These are phyloP conservation scores for Fusarium equiseti DNA, from an alignment of 2,329 filamentous ascomycete genomes.

Conservation along the genomic window DNA sequence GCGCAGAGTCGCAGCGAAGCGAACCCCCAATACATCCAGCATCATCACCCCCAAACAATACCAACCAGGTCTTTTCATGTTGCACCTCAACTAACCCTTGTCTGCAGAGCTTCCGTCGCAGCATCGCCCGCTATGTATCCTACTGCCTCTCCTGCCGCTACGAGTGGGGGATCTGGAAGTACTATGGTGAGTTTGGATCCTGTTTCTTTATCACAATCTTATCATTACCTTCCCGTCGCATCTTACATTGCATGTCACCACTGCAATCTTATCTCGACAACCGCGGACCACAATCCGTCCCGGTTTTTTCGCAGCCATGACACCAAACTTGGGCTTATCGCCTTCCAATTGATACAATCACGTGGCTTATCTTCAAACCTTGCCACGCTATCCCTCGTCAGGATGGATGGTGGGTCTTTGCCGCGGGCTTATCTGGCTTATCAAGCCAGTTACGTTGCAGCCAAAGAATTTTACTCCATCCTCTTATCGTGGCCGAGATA, in stretches of 20 bases:
- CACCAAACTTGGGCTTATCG: constrained; percentile 38
- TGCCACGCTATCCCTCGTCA: constrained; percentile 37
- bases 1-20: neutral
- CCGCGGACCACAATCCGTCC: constrained; percentile 12
- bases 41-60: neutral
- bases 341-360: constrained; percentile 44
- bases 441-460: constrained; percentile 50
- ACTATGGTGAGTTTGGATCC: constrained; percentile 55
- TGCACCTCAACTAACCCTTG: constrained; percentile 35
- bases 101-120: constrained; percentile 38
- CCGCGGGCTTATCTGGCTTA: constrained; percentile 52
- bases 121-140: constrained; percentile 45
- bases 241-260: constrained; percentile 21
- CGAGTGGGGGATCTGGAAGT: constrained; percentile 54
- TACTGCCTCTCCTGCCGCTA: constrained; percentile 56
- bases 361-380: constrained; percentile 48
- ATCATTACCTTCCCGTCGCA: constrained; percentile 8
- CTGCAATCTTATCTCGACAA: constrained; percentile 25
- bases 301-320: constrained; percentile 14
- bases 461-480: constrained; percentile 53
- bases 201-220: constrained; percentile 26
- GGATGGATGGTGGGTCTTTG: constrained; percentile 32
- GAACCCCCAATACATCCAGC: neutral
- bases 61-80: neutral
- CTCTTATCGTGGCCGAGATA: constrained; percentile 57